Conservation (phyloP, 2,329 filamentous ascomycete species). For the Fusarium sp. region DNA sequence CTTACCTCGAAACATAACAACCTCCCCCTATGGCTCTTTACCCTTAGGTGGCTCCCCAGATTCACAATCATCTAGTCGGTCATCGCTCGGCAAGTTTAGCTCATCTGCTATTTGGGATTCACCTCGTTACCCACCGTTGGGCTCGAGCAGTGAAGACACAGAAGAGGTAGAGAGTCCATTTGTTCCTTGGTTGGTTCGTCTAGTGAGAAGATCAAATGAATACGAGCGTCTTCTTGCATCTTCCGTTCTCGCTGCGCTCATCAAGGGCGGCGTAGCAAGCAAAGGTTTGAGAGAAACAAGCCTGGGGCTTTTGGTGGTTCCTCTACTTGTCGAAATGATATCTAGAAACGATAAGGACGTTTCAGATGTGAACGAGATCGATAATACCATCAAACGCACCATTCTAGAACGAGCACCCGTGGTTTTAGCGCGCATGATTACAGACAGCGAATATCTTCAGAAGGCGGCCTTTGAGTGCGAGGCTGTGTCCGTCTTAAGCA, state of each 20-base stretch:
- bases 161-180: slow-evolving; percentile 75
- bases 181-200: slow-evolving; percentile 75
- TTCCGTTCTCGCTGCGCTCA: slow-evolving; percentile 73
- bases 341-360: slow-evolving; percentile 56
- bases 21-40: slow-evolving; percentile 35
- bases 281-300: slow-evolving; percentile 68
- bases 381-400: slow-evolving; percentile 48
- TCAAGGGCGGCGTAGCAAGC: slow-evolving; percentile 71
- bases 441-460: slow-evolving; percentile 81
- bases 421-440: slow-evolving; percentile 80
- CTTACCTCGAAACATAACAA: slow-evolving; percentile 45
- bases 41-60: slow-evolving; percentile 34
- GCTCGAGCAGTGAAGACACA: slow-evolving; percentile 48
- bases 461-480: slow-evolving; percentile 78
- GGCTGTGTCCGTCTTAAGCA: slow-evolving; percentile 57
- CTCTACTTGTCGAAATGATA: slow-evolving; percentile 73
- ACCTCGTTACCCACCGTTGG: slow-evolving; percentile 42
- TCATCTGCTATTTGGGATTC: slow-evolving; percentile 47
- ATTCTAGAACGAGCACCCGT: slow-evolving; percentile 77
- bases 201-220: slow-evolving; percentile 66
- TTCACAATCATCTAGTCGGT: slow-evolving; percentile 44
- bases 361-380: slow-evolving; percentile 49
- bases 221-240: slow-evolving; percentile 73
- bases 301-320: slow-evolving; percentile 73
- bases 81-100: slow-evolving; percentile 44